Base-by-base conservation (phyloP, 148 eudicot species). In the Arbutus unedo region DNA sequence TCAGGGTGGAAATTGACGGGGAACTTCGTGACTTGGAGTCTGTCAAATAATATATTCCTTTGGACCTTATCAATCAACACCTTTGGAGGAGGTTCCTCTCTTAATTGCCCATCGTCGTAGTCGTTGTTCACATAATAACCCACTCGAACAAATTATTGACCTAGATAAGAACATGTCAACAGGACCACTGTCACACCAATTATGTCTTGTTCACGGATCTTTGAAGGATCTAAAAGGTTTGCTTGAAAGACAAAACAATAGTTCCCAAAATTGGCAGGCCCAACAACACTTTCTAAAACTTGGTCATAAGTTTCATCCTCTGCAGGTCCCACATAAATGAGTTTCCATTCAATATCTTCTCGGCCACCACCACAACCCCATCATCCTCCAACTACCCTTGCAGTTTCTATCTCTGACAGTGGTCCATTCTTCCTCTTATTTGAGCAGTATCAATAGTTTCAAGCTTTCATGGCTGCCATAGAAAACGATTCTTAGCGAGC, bases 301-400 rank as follows among this genome's bases (percentile, higher is more conserved):
- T 96, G 98, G 83, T 94, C 98, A 85, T 96, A 93, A 38, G 98
- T 88, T 64, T 96, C 98, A 86, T 96, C 98, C 89, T 96, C 98
- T 56, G 98, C 96, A 78, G 98, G 93, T 86, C 98, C 98, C 31
- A 95, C 98, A 79, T 95, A 95, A 6, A 86, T 91, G 45, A 95
- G 95, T 85, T 95, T 95, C 98, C 98, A 95, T 74, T 95, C 98
- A 81, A 95, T 77, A 91, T 95, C 98, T 95, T 31, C 38, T 31
- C 38, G 38, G 1, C 38, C 38, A 31, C 38, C 38, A 31, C 38
- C 38, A 31, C 38, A 31, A 31, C 38, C 38, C 38, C 38, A 31
- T 31, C 38, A 31, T 31, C 38, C 38, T 31, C 38, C 38, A 31
- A 31, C 38, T 31, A 31, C 38, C 1, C 0, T 31, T 31, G 38